Conservation (phyloP, 2,329 filamentous ascomycete genomes). For the Paracorniculantispora psalliotae region DNA sequence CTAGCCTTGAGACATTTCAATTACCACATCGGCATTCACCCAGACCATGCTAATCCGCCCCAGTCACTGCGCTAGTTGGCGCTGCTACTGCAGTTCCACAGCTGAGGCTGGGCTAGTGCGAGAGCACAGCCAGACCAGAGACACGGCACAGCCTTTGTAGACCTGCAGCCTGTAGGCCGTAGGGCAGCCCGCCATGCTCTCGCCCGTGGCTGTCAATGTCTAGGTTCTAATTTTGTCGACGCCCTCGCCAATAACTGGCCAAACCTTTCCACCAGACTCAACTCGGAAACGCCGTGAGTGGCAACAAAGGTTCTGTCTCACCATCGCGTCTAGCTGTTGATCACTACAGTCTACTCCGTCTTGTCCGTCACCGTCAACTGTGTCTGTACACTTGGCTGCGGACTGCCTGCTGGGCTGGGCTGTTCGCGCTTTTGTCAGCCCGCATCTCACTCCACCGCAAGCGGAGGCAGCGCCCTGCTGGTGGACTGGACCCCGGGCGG, state of each 20-base stretch:
- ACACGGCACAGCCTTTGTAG: not conserved
- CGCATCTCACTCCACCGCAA: not conserved
- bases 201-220: slow-evolving; percentile 5
- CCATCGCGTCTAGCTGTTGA: slow-evolving; percentile 1
- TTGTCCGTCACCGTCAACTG: too few relatives aligned
- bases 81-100: slow-evolving; percentile 1
- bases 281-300: not conserved
- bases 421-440: not conserved
- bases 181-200: not conserved
- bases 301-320: slow-evolving; percentile 4
- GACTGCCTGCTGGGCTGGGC: too few relatives aligned
- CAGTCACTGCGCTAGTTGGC: not conserved
- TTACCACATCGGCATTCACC: not conserved
- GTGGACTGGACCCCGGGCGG: not conserved
- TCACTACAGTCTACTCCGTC: not conserved
- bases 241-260: too few relatives aligned
- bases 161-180: too few relatives aligned
- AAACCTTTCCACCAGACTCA: too few relatives aligned
- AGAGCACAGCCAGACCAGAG: not conserved
- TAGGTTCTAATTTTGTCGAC: slow-evolving; percentile 4
- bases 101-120: slow-evolving; percentile 1
- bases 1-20: not conserved
- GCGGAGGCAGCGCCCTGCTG: not conserved
- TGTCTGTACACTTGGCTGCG: too few relatives aligned
- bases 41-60: not conserved